A percentile compares a stretch with the other conserved stretches of the same genome.
phyloP scores from a whole-genome alignment of 306 rosid species.

The Macrotyloma uniflorum region DNA sequence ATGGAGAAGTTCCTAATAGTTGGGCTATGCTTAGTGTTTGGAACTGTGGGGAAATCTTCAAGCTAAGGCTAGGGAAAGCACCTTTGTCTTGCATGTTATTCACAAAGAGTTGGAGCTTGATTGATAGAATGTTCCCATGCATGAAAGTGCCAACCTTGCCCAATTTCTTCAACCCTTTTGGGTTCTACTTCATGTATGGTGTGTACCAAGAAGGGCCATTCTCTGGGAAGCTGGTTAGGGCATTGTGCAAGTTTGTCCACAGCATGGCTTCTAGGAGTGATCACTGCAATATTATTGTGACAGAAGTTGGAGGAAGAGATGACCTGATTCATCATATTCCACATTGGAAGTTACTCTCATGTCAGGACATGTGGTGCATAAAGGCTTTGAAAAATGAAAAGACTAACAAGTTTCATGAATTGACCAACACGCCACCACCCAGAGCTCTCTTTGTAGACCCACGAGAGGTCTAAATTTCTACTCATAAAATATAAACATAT shows the following conservation, averaged over 20 bases:
- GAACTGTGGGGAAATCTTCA: conserved; percentile 74
- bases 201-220: conserved; percentile 62
- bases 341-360: conserved; percentile 71
- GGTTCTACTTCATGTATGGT: conserved; percentile 80
- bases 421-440: conserved; percentile 48
- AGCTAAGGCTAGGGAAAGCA: conserved; percentile 68
- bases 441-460: conserved; percentile 88
- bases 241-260: conserved; percentile 63
- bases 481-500: background rate
- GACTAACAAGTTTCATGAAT: conserved; percentile 34
- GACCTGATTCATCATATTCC: conserved; percentile 59
- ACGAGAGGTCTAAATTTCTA: conserved; percentile 55
- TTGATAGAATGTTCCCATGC: conserved; percentile 67
- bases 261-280: conserved; percentile 60
- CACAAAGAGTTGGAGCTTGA: conserved; percentile 57
- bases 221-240: conserved; percentile 62
- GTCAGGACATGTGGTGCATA: conserved; percentile 84
- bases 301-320: conserved; percentile 63
- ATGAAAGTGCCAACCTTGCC: conserved; percentile 61
- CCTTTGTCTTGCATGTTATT: conserved; percentile 61
- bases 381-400: conserved; percentile 57
- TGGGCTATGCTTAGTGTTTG: conserved; percentile 79
- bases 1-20: conserved; percentile 42
- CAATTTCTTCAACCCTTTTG: conserved; percentile 66
- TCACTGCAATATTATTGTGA: conserved; percentile 62